Percentiles rank a stretch among this genome's conserved stretches.
phyloP scores from a whole-genome alignment of 1,139 yeast species.

The Taphrina betulina region DNA sequence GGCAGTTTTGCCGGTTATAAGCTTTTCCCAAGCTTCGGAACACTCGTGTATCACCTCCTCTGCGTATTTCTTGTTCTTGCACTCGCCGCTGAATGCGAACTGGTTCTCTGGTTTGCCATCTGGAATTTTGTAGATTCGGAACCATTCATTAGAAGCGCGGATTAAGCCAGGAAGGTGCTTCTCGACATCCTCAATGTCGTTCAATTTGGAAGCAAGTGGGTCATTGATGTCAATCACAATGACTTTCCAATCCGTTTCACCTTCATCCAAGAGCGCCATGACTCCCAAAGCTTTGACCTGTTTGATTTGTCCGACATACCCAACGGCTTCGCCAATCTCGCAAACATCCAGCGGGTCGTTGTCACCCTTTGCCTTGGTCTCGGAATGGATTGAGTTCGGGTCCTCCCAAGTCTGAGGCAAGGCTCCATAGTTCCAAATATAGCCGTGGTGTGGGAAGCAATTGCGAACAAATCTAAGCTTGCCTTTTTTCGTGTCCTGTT shows the following conservation, averaged over 20 bases:
- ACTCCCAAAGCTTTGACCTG: constrained; percentile 90
- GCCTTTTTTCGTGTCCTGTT: constrained; percentile 91
- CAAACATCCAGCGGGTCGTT: constrained; percentile 96
- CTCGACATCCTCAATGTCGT: constrained; percentile 81
- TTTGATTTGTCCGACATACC: constrained; percentile 71
- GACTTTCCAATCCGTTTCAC: constrained; percentile 97
- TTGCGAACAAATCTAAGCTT: constrained; percentile 74
- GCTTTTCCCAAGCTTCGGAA: constrained; percentile 70
- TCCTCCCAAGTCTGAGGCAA: constrained; percentile 98
- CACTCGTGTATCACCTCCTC: constrained; percentile 71
- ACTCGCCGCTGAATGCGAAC: constrained; percentile 82
- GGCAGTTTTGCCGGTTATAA: constrained; percentile 58
- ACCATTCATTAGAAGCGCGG: constrained; percentile 86
- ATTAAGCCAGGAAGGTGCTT: constrained; percentile 78
- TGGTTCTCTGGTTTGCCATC: constrained; percentile 86
- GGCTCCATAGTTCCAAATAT: constrained; percentile 70
- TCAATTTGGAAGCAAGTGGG: constrained; percentile 70
- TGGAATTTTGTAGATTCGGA: constrained; percentile 93
- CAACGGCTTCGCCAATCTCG: constrained; percentile 73
- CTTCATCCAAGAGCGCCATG: constrained; percentile 92
- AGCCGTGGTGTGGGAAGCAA: constrained; percentile 94
- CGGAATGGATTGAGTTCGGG: constrained; percentile 52
- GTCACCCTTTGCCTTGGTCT: constrained; percentile 70
- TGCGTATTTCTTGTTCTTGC: constrained; percentile 69
- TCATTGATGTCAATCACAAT: constrained; percentile 81